phyloP scores from a whole-genome alignment of 768 basidiomycete species.

The Amanita molliuscula region DNA sequence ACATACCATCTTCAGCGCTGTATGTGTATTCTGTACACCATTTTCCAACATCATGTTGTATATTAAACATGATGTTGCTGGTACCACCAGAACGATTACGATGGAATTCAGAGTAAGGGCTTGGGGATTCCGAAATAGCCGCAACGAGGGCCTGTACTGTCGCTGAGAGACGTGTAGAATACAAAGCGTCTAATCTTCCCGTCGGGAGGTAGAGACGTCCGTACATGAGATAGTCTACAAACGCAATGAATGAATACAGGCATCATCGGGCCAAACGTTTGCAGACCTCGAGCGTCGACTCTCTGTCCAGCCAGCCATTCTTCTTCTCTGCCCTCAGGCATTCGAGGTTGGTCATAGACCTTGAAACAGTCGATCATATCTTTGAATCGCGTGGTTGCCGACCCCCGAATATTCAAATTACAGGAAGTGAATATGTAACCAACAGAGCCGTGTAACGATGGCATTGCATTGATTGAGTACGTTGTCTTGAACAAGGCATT shows the following conservation, averaged over 20 bases:
- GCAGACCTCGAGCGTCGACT: conserved; percentile 65
- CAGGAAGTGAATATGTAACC: conserved; percentile 92
- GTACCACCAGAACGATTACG: conserved; percentile 35
- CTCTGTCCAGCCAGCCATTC: conserved; percentile 76
- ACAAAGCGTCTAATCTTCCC: conserved; percentile 81
- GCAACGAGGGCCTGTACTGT: conserved; percentile 78
- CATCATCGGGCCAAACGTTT: not conserved
- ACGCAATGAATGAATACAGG: conserved; percentile 7
- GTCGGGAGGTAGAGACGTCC: conserved; percentile 88
- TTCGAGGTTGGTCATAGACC: conserved; percentile 71
- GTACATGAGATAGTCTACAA: conserved; percentile 83
- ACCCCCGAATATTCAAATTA: conserved; percentile 60
- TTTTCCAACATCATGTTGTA: conserved; percentile 88
- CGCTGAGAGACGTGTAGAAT: conserved; percentile 69
- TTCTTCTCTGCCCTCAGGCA: conserved; percentile 70
- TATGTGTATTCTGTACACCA: conserved; percentile 94
- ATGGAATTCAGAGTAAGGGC: conserved; percentile 26
- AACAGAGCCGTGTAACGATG: conserved; percentile 84
- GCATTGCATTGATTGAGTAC: conserved; percentile 88
- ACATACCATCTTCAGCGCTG: conserved; percentile 92
- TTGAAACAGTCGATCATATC: conserved; percentile 86
- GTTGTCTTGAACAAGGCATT: conserved; percentile 84
- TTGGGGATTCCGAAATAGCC: conserved; percentile 72
- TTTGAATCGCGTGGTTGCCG: conserved; percentile 69
- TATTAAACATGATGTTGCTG: conserved; percentile 69